Evolutionary conservation across 768 basidiomycete genomes (phyloP).

Genomic region (Mycena amicta): DNA sequence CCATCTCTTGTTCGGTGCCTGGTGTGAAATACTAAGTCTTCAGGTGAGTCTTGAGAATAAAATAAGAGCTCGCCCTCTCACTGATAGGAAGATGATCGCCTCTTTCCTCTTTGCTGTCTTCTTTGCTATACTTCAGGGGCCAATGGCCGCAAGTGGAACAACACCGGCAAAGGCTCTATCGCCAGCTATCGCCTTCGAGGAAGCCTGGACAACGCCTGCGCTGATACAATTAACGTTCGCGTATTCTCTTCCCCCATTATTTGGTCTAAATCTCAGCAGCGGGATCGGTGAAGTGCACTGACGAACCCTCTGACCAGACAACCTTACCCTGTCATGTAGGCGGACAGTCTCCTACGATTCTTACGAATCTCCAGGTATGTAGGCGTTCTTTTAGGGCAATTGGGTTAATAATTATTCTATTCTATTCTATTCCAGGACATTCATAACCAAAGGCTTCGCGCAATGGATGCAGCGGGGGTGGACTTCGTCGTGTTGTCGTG

Average conservation of each 20-base stretch:
- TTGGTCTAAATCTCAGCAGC: not conserved
- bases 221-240: constrained; percentile 31
- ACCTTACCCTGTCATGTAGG: not conserved
- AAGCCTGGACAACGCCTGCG: constrained; percentile 42
- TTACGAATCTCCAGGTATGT: constrained; percentile 34
- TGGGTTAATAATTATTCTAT: too few relatives aligned
- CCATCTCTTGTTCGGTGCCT: too few relatives aligned
- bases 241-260: not conserved
- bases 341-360: not conserved
- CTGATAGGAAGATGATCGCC: not conserved
- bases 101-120: not conserved
- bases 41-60: too few relatives aligned
- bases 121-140: not conserved
- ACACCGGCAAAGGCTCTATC: constrained; percentile 40
- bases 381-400: too few relatives aligned
- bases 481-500: constrained; percentile 47
- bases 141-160: constrained; percentile 28
- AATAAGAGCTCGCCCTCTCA: not conserved
- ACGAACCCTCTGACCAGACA: not conserved
- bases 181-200: constrained; percentile 40
- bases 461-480: constrained; percentile 40
- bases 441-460: constrained; percentile 37
- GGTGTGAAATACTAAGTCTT: too few relatives aligned
- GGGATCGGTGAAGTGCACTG: not conserved
- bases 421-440: too few relatives aligned